Conservation (phyloP, 495 filamentous ascomycete species). For the Aspergillus baeticus region DNA sequence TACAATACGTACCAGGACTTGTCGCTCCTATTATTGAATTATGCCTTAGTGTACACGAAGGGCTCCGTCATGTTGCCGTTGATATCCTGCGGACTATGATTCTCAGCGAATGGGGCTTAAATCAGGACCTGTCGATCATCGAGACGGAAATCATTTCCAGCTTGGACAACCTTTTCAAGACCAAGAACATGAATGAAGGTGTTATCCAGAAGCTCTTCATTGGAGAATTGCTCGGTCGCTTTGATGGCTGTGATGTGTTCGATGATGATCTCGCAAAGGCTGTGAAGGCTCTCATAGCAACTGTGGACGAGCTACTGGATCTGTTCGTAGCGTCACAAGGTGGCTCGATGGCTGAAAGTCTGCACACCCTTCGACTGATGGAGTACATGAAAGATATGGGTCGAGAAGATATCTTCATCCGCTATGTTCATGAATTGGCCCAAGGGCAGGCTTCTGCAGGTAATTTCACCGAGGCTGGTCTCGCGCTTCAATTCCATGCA, state of each 20-base stretch:
- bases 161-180: slow-evolving; percentile 87
- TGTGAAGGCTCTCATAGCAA: slow-evolving; percentile 73
- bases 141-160: slow-evolving; percentile 97
- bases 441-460: slow-evolving; percentile 69
- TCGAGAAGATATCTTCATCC: slow-evolving; percentile 94
- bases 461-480: slow-evolving; percentile 86
- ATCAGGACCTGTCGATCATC: slow-evolving; percentile 85
- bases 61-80: slow-evolving; percentile 83
- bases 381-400: slow-evolving; percentile 97
- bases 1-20: slow-evolving; percentile 92
- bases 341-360: slow-evolving; percentile 72
- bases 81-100: slow-evolving; percentile 97
- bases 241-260: slow-evolving; percentile 65
- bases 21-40: slow-evolving; percentile 91
- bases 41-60: slow-evolving; percentile 93
- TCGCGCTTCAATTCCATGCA: slow-evolving; percentile 87
- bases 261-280: slow-evolving; percentile 76
- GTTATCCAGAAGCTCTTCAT: slow-evolving; percentile 92
- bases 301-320: slow-evolving; percentile 87
- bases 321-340: slow-evolving; percentile 91
- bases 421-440: slow-evolving; percentile 93
- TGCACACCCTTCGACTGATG: slow-evolving; percentile 90
- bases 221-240: slow-evolving; percentile 76
- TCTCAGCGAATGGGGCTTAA: slow-evolving; percentile 96
- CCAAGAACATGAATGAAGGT: slow-evolving; percentile 81